phyloP scores from a whole-genome alignment of 2,329 filamentous ascomycete genomes.

The Colletotrichum camelliae region DNA sequence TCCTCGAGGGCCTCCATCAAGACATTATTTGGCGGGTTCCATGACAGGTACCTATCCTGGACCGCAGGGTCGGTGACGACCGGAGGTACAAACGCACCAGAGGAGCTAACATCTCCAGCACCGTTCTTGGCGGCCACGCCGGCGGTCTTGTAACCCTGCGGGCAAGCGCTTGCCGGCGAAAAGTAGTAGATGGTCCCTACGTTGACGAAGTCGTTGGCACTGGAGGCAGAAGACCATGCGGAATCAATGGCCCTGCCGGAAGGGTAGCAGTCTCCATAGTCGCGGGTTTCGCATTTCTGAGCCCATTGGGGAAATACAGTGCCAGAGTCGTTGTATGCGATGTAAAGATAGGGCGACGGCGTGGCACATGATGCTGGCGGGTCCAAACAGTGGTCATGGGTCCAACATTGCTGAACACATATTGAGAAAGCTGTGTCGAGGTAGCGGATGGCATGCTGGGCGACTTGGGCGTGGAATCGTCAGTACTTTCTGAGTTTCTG shows the following conservation, averaged over 20 bases:
- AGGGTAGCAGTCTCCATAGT: constrained; percentile 26
- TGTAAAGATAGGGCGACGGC: background rate
- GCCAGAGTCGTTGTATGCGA: background rate
- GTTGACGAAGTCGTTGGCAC: background rate
- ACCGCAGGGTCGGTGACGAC: background rate
- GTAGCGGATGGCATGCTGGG: background rate
- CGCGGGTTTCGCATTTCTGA: background rate
- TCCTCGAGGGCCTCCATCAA: background rate
- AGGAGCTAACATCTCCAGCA: background rate
- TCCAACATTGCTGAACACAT: constrained; percentile 14
- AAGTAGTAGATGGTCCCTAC: constrained; percentile 20
- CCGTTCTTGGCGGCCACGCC: constrained; percentile 19
- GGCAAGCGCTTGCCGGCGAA: constrained; percentile 30
- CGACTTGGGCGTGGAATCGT: background rate
- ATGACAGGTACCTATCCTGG: background rate
- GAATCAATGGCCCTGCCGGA: constrained; percentile 24
- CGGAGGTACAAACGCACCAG: background rate
- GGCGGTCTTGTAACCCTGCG: constrained; percentile 28
- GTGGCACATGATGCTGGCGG: constrained; percentile 17
- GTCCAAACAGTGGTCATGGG: constrained; percentile 25
- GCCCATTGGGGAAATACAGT: background rate
- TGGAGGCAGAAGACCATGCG: background rate
- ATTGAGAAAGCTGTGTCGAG: background rate
- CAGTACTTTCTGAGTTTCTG: background rate
- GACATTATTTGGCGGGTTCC: background rate